Percentiles rank a stretch among this genome's conserved stretches.
Conservation (phyloP, 2,329 filamentous ascomycete genomes). For the Leptographium galeiforme region DNA sequence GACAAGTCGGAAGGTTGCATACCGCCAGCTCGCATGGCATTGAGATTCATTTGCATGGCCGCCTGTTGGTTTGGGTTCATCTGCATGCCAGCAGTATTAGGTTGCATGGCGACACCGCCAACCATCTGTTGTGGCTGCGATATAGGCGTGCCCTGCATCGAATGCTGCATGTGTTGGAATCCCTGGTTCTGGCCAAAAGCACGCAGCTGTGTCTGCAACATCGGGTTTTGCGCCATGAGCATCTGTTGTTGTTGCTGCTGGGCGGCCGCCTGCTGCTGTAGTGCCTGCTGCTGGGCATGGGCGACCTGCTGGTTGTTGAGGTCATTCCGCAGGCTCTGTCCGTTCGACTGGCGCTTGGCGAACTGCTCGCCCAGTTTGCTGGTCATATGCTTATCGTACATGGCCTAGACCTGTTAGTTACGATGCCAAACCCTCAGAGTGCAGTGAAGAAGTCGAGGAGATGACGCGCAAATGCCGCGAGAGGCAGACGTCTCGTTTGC, state of each 20-base stretch:
- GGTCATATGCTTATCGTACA: constrained; percentile 35
- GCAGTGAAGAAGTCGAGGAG: background rate
- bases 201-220: constrained; percentile 35
- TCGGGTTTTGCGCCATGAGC: constrained; percentile 34
- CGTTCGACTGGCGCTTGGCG: constrained; percentile 36
- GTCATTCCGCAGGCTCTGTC: constrained; percentile 33
- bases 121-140: constrained; percentile 32
- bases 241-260: constrained; percentile 22
- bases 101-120: constrained; percentile 22
- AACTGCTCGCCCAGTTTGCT: constrained; percentile 34
- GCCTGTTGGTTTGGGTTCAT: constrained; percentile 26
- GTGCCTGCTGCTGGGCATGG: constrained; percentile 18
- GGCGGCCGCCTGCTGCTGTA: constrained; percentile 11
- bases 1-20: constrained; percentile 19
- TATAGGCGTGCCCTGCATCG: constrained; percentile 41
- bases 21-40: constrained; percentile 18
- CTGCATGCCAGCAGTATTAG: constrained; percentile 17
- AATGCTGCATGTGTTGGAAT: constrained; percentile 45
- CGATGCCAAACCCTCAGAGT: background rate
- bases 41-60: constrained; percentile 26
- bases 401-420: background rate
- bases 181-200: constrained; percentile 38
- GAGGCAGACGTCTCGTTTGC: background rate
- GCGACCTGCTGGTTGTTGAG: constrained; percentile 26
- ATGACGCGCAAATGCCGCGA: background rate